Base-by-base conservation (phyloP, 306 rosid species). In the Argentina anserina region DNA sequence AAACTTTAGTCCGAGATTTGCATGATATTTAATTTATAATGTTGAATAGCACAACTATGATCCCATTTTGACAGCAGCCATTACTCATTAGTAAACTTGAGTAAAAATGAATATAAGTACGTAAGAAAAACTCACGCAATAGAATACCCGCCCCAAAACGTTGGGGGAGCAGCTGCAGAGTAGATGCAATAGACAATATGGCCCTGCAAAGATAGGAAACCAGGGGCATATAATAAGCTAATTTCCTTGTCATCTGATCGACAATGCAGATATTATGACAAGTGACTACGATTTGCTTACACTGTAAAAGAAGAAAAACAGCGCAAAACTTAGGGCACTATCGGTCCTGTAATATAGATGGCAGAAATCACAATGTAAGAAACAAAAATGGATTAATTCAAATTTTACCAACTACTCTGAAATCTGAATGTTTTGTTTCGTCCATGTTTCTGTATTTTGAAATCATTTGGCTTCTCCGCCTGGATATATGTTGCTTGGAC, bases 261-360 rank as follows among this genome's bases (percentile, higher is more conserved):
- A n/a, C 67, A 52, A 53, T 50, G 73, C 67, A 58, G 47, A 81
- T 45, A 78, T 55, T 79, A 53, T 29, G 55, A 53, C 76, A 40
- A 71, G 39, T 15, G 28, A 59, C n/a, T 29, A 29, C 21, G 29
- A 28, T 42, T 62, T 37, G 20, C 84, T 85, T 83, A 81, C 99
- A 89, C 41, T 0, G 80, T 94, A 94, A 78, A 56, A 28, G 74
- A 88, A 36, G 87, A 94, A 94, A 83, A 94, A 94, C 96, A 90
- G 86, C 73, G 96, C 88, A 83, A 91, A 94, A 91, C 89, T 91
- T 78, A 95, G 65, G 78, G 97, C 96, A 84, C 96, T 95, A 78
- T 91, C 97, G 9, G 93, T 91, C 97, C 97, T 91, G 95, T 65
- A 70, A 82, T 70, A 68, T 76, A 79, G 23, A n/a, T n/a, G 46